Evolutionary conservation across 1,284 basidiomycete genomes (phyloP), one percentile per base, ranked within the genome.

Genomic region (Ustilago cynodontis): DNA sequence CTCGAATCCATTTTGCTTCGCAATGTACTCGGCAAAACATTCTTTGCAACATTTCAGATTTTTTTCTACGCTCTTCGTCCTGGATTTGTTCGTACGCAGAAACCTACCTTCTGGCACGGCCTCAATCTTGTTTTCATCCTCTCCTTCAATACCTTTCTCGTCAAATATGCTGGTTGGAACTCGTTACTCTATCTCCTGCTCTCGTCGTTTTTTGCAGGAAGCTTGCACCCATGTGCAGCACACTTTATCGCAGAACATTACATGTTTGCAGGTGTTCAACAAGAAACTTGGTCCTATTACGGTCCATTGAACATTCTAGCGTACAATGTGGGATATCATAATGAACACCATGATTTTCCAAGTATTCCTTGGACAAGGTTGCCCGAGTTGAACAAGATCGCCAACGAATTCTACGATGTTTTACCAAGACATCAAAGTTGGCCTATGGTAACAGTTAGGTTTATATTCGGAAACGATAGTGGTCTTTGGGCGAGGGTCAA

Each of bases 311-410:
- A 99, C 86, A 79, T 92, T 6, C 87, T 99, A 16, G 93, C 94
- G n/a, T 99, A 98, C 87, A 99, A 99, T 80, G 95, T 98, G 65
- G 96, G 96, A 50, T 98, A 98, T 86, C 96, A 98, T 86, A 98
- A 98, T 87, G 96, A 99, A 86, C 96, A 99, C 87, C 96, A 99
- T 87, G 96, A 99, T 87, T 99, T 99, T 87, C 95, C 96, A 9
- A 94, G 94, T 2, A 88, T 99, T 1, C 90, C 97, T 0, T 99
- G 96, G 96, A 98, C 94, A 10, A 90, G 93, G n/a, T 90, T 99
- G 0, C 94, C 95, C 0, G 89, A 91, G 10, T 90, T 99, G 18
- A 91, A 91, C 28, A 88, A 89, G 5, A 89, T 98, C 59, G 95
- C 95, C 1, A 92, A 92, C 7, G 96, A 99, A 86, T 97, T 93